These are phyloP conservation scores for Curvularia sp. DNA, from an alignment of 2,329 filamentous ascomycete species.

Conservation along the genomic window DNA sequence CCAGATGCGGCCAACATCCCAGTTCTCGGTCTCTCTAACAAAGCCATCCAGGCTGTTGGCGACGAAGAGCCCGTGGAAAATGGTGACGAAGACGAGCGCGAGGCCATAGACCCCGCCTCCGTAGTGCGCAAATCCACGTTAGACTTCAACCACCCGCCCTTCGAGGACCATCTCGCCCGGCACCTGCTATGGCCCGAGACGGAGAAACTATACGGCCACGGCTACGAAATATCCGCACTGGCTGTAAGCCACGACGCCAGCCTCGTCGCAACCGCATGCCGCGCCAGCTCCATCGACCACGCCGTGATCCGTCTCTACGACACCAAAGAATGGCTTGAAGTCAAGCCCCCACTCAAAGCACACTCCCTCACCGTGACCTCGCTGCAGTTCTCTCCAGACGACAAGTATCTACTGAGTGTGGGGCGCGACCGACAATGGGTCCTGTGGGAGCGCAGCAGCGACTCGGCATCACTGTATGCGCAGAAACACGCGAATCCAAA, in stretches of 20 bases:
- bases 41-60: slow-evolving; percentile 70
- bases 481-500: slow-evolving; percentile 74
- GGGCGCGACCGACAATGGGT: slow-evolving; percentile 92
- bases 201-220: slow-evolving; percentile 97
- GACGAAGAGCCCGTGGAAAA: slow-evolving; percentile 42
- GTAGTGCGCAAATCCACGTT: slow-evolving; percentile 67
- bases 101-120: slow-evolving; percentile 63
- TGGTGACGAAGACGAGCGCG: slow-evolving; percentile 59
- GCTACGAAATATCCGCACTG: slow-evolving; percentile 92
- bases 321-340: slow-evolving; percentile 84
- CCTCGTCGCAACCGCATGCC: slow-evolving; percentile 89
- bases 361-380: slow-evolving; percentile 87
- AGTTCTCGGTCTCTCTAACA: slow-evolving; percentile 93
- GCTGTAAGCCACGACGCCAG: slow-evolving; percentile 76
- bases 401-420: slow-evolving; percentile 80
- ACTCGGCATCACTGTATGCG: slow-evolving; percentile 56
- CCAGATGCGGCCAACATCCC: slow-evolving; percentile 94
- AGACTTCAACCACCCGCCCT: slow-evolving; percentile 74
- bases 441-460: slow-evolving; percentile 68
- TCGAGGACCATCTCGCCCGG: slow-evolving; percentile 87
- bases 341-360: slow-evolving; percentile 80
- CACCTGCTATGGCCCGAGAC: slow-evolving; percentile 94
- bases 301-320: slow-evolving; percentile 93
- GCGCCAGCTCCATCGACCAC: slow-evolving; percentile 89
- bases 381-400: slow-evolving; percentile 78